Conservation (phyloP, 345 rosid species). For the Reutealis trisperma region DNA sequence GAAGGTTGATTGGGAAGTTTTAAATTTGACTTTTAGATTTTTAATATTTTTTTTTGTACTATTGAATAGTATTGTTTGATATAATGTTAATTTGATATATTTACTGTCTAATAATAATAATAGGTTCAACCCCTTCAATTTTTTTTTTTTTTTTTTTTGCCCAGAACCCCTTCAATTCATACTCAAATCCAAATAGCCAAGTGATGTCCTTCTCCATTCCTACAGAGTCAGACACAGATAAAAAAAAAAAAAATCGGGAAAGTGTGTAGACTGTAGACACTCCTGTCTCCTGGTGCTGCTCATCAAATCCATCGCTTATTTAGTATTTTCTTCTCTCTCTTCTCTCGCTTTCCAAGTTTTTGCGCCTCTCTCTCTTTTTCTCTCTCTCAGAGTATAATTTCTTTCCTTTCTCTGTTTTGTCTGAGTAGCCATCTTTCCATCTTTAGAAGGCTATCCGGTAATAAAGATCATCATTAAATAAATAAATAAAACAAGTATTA, state of each 20-base stretch:
- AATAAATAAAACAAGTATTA: no score
- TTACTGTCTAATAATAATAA: no score
- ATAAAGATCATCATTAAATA: no score
- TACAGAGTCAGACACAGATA: not conserved
- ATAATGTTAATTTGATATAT: no score
- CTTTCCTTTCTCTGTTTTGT: not conserved
- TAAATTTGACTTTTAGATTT: no score
- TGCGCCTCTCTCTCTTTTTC: not conserved
- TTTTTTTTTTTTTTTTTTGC: no score
- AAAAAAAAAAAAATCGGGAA: not conserved
- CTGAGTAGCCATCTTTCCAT: not conserved
- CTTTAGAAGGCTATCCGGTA: not conserved
- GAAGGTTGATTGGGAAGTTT: no score
- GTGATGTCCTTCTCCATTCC: no score
- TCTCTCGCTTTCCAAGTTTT: not conserved
- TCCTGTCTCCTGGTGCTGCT: not conserved
- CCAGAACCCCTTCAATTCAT: no score
- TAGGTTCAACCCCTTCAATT: not conserved
- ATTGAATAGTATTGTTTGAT: no score
- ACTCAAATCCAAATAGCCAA: no score
- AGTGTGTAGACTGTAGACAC: not conserved
- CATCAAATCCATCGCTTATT: not conserved
- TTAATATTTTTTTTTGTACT: no score
- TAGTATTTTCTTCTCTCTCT: not conserved
- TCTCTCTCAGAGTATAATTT: not conserved